These are phyloP conservation scores for Pseudopyricularia javanii DNA, from an alignment of 2,329 filamentous ascomycete genomes.

Conservation along the genomic window DNA sequence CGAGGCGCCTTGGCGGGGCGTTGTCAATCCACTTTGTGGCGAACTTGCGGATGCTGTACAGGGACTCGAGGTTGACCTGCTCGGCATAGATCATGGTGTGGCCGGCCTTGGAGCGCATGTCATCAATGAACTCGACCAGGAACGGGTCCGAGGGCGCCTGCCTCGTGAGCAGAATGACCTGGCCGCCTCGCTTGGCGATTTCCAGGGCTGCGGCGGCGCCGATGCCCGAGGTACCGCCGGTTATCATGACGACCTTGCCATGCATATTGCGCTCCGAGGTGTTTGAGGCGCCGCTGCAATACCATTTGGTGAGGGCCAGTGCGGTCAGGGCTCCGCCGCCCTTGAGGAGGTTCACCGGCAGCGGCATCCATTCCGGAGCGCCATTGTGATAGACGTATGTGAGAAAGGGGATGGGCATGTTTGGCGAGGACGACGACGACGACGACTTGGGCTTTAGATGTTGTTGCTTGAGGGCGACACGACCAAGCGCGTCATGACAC, in stretches of 20 bases:
- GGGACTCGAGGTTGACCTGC: conserved; percentile 75
- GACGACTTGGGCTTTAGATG: neutral
- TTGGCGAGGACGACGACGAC: neutral
- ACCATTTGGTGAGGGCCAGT: conserved; percentile 51
- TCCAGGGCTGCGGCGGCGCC: conserved; percentile 64
- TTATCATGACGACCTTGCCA: conserved; percentile 86
- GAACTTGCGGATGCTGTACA: conserved; percentile 86
- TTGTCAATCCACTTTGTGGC: conserved; percentile 99
- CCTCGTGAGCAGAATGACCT: conserved; percentile 81
- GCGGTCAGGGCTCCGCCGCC: conserved; percentile 20
- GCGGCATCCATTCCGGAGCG: conserved; percentile 33
- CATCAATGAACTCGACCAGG: conserved; percentile 83
- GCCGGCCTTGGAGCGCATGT: conserved; percentile 61
- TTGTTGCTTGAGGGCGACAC: neutral
- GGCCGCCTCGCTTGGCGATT: conserved; percentile 72
- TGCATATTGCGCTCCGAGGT: conserved; percentile 74
- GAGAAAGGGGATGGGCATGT: conserved; percentile 42
- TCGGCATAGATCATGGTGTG: conserved; percentile 93
- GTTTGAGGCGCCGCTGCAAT: conserved; percentile 65
- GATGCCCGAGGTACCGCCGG: conserved; percentile 87
- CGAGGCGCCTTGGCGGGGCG: conserved; percentile 72
- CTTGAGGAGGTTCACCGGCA: conserved; percentile 28
- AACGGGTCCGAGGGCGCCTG: conserved; percentile 74
- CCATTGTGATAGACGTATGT: conserved; percentile 33
- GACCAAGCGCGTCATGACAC: neutral